Evolutionary conservation across 192 early-diverging fungal genomes (phyloP).

Genomic region (Podochytrium sp.): DNA sequence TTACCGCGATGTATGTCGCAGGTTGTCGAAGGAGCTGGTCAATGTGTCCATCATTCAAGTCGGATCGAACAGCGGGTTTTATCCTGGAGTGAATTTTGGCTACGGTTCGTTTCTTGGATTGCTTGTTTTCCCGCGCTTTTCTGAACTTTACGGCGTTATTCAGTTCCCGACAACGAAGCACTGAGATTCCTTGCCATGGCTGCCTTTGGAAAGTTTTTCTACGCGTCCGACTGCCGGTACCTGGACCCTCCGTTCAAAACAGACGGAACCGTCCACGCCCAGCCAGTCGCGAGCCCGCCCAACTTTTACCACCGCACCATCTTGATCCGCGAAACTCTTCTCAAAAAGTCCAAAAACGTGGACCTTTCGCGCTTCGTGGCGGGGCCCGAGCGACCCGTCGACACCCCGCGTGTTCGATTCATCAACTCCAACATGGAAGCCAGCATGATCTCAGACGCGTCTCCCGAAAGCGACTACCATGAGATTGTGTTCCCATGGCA

Average conservation of each 20-base stretch:
- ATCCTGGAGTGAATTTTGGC: slow-evolving; percentile 51
- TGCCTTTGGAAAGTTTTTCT: slow-evolving; percentile 50
- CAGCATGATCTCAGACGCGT: background rate
- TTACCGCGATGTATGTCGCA: slow-evolving; percentile 39
- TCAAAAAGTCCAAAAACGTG: slow-evolving; percentile 31
- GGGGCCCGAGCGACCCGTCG: slow-evolving; percentile 46
- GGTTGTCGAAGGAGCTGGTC: slow-evolving; percentile 35
- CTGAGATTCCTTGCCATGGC: slow-evolving; percentile 50
- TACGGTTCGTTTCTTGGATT: slow-evolving; percentile 27
- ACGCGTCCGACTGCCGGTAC: slow-evolving; percentile 50
- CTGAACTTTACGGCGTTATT: background rate
- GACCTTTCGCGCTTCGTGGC: background rate
- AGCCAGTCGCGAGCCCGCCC: slow-evolving; percentile 10
- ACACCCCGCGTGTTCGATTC: slow-evolving; percentile 39
- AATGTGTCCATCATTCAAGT: slow-evolving; percentile 54
- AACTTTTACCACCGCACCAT: slow-evolving; percentile 58
- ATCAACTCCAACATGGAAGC: slow-evolving; percentile 40
- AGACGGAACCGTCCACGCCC: background rate
- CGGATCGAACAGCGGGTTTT: slow-evolving; percentile 50
- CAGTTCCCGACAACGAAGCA: slow-evolving; percentile 56
- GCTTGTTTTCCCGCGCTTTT: background rate
- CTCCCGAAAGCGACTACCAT: background rate
- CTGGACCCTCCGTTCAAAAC: slow-evolving; percentile 16
- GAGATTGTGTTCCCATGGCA: slow-evolving; percentile 57
- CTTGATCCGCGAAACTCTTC: slow-evolving; percentile 32